These are phyloP conservation scores for Sicyos baderoa DNA, from an alignment of 306 rosid species.

Conservation along the genomic window DNA sequence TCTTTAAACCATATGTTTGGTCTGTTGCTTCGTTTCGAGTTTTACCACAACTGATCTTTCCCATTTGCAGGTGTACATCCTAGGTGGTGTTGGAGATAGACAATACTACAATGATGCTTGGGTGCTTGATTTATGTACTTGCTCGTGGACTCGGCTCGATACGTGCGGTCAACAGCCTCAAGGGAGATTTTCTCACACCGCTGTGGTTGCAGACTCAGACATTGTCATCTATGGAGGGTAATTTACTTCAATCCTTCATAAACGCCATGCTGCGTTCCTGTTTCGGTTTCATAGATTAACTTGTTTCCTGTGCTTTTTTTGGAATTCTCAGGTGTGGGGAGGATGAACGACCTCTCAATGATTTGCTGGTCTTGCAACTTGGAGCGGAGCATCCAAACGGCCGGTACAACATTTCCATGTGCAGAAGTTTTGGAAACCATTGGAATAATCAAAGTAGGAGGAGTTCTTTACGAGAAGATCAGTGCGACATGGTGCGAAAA, in stretches of 20 bases:
- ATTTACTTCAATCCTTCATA: conserved; percentile 2
- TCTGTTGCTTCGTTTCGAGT: background rate
- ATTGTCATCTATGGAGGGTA: conserved; percentile 90
- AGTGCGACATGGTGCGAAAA: conserved; percentile 16
- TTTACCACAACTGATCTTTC: background rate
- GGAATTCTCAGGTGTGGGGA: conserved; percentile 69
- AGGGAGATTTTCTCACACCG: conserved; percentile 92
- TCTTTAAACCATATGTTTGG: background rate
- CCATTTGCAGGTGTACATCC: conserved; percentile 51
- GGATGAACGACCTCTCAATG: conserved; percentile 87
- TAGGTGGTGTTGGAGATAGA: conserved; percentile 94
- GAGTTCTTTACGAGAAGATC: conserved; percentile 28
- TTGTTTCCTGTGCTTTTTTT: background rate
- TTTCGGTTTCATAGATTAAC: background rate
- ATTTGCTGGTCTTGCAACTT: conserved; percentile 74
- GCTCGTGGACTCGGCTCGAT: conserved; percentile 71
- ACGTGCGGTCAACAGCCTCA: conserved; percentile 68
- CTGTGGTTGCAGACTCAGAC: conserved; percentile 58
- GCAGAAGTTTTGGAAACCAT: conserved; percentile 67
- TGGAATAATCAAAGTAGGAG: conserved; percentile 53
- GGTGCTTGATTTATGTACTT: conserved; percentile 65
- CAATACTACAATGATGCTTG: conserved; percentile 76
- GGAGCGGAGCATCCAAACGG: conserved; percentile 58
- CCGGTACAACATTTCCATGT: conserved; percentile 50
- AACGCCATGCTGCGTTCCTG: background rate